phyloP scores from a whole-genome alignment of 768 basidiomycete species.

The Cyclocybe cylindracea region DNA sequence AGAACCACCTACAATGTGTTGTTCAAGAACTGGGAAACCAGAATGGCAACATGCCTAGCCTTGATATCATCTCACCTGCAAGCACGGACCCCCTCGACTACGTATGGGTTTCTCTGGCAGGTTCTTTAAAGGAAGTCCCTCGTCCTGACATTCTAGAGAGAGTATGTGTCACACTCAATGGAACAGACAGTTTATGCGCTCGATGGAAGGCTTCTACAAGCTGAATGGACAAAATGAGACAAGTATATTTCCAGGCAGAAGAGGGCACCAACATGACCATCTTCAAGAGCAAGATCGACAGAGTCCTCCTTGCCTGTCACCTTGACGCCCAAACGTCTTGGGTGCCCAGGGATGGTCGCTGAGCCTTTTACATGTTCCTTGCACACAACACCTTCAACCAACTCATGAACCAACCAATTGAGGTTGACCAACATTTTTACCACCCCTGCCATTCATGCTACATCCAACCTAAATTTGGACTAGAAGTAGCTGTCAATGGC shows the following conservation, averaged over 20 bases:
- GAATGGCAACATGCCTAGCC: neutral
- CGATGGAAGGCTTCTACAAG: too few relatives aligned
- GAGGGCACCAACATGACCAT: too few relatives aligned
- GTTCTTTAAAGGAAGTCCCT: neutral
- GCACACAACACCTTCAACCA: too few relatives aligned
- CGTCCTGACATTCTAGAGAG: slow-evolving; percentile 5
- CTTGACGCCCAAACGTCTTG: neutral
- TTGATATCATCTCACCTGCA: slow-evolving; percentile 3
- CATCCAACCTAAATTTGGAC: neutral
- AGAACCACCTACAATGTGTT: neutral
- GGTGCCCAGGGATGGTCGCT: too few relatives aligned
- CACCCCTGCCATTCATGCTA: neutral
- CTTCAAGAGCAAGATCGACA: too few relatives aligned
- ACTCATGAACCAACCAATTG: neutral
- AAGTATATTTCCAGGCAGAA: too few relatives aligned
- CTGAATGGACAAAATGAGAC: too few relatives aligned
- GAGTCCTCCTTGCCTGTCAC: too few relatives aligned
- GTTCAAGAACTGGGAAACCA: neutral
- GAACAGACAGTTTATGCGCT: too few relatives aligned
- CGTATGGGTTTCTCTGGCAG: neutral
- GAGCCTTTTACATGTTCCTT: too few relatives aligned
- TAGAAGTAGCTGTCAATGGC: slow-evolving; percentile 2
- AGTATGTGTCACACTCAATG: neutral
- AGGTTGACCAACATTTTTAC: neutral
- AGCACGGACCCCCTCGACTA: neutral